Evolutionary conservation across 106 monocot genomes (phyloP).

Genomic region (Dioscorea dumetorum): DNA sequence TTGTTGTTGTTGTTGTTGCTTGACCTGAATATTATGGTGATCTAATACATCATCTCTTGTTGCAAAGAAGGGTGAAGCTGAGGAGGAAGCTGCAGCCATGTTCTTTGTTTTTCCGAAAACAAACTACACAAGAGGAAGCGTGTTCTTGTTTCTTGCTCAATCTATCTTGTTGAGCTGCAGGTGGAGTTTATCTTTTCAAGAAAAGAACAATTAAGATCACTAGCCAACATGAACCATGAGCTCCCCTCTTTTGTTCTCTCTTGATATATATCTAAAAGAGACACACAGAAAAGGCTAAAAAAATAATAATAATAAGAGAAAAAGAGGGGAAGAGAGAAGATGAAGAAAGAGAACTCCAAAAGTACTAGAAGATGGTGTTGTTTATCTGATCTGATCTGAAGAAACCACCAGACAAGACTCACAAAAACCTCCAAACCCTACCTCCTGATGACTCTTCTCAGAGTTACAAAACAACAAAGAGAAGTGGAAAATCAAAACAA

Average conservation of each 20-base stretch:
- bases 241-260: conserved; percentile 8
- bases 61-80: conserved; percentile 24
- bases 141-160: neutral
- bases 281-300: neutral
- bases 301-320: conserved; percentile 2
- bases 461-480: conserved; percentile 59
- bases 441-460: conserved; percentile 19
- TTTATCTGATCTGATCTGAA: conserved; percentile 7
- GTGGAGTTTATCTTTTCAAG: neutral
- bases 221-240: conserved; percentile 11
- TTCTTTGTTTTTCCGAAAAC: conserved; percentile 6
- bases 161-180: conserved; percentile 6
- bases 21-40: conserved; percentile 12
- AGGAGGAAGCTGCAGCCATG: conserved; percentile 44
- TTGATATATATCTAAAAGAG: conserved; percentile 1
- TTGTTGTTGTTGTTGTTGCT: conserved; percentile 17
- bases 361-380: neutral
- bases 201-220: neutral
- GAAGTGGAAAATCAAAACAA: conserved; percentile 65
- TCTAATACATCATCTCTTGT: conserved; percentile 25
- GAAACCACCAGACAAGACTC: conserved; percentile 4
- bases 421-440: conserved; percentile 32
- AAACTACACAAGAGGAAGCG: neutral
- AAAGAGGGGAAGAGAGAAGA: conserved; percentile 1
- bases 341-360: neutral